A percentile compares a stretch with the other conserved stretches of the same genome.
Evolutionary conservation across 2,329 filamentous ascomycete species (phyloP).

Genomic region (Myriosclerotinia curreyana): DNA sequence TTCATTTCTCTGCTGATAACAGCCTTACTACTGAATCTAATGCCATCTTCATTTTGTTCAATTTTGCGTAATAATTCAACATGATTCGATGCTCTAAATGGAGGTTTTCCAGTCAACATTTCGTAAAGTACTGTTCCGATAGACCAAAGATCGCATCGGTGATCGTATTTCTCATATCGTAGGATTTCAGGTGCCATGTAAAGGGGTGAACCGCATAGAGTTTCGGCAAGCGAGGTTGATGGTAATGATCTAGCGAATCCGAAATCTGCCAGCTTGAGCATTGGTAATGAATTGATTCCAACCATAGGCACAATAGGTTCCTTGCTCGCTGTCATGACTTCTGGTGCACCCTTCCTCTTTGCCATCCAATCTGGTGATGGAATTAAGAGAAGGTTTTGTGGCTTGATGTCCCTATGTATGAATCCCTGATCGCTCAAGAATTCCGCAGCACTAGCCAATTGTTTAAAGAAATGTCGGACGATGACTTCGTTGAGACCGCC

Average conservation of each 20-base stretch:
- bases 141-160: constrained; percentile 96
- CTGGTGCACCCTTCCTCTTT: constrained; percentile 58
- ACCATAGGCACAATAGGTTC: constrained; percentile 77
- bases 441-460: constrained; percentile 85
- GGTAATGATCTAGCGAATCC: constrained; percentile 95
- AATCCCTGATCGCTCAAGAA: constrained; percentile 83
- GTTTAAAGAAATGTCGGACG: constrained; percentile 91
- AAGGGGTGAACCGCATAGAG: constrained; percentile 89
- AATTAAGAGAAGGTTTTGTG: constrained; percentile 88
- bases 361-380: constrained; percentile 72
- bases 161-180: constrained; percentile 94
- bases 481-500: constrained; percentile 97
- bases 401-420: constrained; percentile 96
- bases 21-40: constrained; percentile 74
- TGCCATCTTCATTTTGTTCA: constrained; percentile 80
- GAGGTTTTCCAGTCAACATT: constrained; percentile 87
- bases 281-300: constrained; percentile 80
- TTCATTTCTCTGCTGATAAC: constrained; percentile 75
- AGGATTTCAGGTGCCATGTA: constrained; percentile 99
- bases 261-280: constrained; percentile 98
- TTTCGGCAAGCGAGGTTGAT: constrained; percentile 88
- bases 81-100: constrained; percentile 89
- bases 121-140: constrained; percentile 94
- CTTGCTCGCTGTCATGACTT: constrained; percentile 72
- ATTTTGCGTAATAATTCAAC: constrained; percentile 92